Base-by-base conservation (phyloP, 768 basidiomycete genomes). In the Boletus vermiculosoides region DNA sequence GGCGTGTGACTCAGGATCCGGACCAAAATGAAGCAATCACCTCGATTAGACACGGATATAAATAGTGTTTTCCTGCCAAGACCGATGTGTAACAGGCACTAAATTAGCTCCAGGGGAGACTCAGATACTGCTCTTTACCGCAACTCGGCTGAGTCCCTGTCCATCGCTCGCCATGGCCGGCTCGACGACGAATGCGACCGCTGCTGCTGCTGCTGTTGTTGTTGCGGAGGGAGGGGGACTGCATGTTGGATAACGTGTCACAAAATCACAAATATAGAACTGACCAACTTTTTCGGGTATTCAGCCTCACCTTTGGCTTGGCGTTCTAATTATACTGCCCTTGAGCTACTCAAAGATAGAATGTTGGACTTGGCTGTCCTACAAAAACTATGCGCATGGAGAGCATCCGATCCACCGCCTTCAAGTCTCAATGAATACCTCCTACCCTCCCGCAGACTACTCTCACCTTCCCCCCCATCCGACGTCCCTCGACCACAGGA, bases 311-410 rank as follows among this genome's bases (percentile, higher is more conserved):
- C 55, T 73, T 40, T 70, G 68, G 73, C 76, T 77, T 77, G 76
- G 76, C 76, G 64, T 73, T 72, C 76, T 77, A 77, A 74, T 68
- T 72, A 68, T 77, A 75, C 70, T 53, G 33, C 58, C 42, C 56
- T 52, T 67, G 69, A 58, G 63, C 66, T 66, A 63, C 62, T 73
- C 75, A 78, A 78, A 78, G 77, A 77, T 78, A 77, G 76, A 74
- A 69, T 62, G 66, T 73, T 74, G 66, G 61, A 72, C 76, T 78
- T 77, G 76, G 76, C 77, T 70, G 67, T 63, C 66, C 72, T 75
- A 76, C 74, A 77, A 76, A 71, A 72, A 70, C 66, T 64, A 55
- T 66, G 59, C 63, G 60, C 58, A 60, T 61, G 64, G 50, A 50
- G 41, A 39, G 47, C 60, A 47, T 54, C 64, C 57, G 61, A 56